These are phyloP conservation scores for Acer yangbiense DNA, from an alignment of 345 rosid genomes.

Conservation along the genomic window DNA sequence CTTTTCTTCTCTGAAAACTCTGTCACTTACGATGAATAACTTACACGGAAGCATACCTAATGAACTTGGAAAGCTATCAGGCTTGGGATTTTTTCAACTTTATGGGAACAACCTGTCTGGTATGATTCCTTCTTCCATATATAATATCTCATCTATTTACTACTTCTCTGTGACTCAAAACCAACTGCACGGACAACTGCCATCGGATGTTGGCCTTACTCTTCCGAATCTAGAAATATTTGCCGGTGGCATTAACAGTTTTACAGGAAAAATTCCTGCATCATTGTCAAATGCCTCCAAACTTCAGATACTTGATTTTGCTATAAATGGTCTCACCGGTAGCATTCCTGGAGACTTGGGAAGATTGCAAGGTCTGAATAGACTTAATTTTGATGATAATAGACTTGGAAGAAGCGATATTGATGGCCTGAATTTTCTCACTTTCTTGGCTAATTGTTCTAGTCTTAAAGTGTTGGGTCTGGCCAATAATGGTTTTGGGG, in stretches of 20 bases:
- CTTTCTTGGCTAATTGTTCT: slow-evolving; percentile 29
- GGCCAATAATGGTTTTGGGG: too few species aligned
- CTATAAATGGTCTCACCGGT: background rate
- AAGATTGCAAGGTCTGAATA: slow-evolving; percentile 12
- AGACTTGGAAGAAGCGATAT: slow-evolving; percentile 23
- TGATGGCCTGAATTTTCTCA: slow-evolving; percentile 28
- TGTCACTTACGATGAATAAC: background rate
- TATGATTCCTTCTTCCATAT: slow-evolving; percentile 11
- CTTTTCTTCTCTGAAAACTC: slow-evolving; percentile 16
- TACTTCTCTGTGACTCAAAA: slow-evolving; percentile 15
- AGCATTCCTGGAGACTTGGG: background rate
- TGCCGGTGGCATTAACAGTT: background rate
- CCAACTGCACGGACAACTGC: slow-evolving; percentile 27
- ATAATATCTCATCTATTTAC: slow-evolving; percentile 25
- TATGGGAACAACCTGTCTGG: slow-evolving; percentile 15
- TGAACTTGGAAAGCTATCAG: slow-evolving; percentile 19
- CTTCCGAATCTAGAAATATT: slow-evolving; percentile 3
- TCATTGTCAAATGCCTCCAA: slow-evolving; percentile 7
- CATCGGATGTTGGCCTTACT: slow-evolving; percentile 8
- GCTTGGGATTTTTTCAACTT: background rate
- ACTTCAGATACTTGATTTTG: slow-evolving; percentile 1
- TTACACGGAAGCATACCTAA: slow-evolving; percentile 26
- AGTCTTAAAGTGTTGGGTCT: slow-evolving; percentile 11
- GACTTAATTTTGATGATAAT: slow-evolving; percentile 31
- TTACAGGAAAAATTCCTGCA: background rate